Evolutionary conservation across 345 rosid genomes (phyloP), one percentile per base, ranked within the genome.

Genomic region (Mangifera indica): DNA sequence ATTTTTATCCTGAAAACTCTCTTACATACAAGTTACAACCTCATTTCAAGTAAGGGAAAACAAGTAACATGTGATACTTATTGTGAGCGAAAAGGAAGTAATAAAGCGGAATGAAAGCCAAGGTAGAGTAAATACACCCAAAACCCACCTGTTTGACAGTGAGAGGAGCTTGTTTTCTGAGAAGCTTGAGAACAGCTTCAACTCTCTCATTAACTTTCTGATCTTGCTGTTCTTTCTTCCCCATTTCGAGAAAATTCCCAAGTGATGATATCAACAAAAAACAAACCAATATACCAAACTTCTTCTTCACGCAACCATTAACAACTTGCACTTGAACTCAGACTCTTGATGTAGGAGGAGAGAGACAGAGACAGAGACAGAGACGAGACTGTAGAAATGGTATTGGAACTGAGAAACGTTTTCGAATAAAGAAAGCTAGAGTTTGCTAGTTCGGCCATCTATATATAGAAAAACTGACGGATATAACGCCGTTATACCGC

Each of bases 101-200:
- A 29, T 22, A 25, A 53, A 45, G 12, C 10, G 8, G 20, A 15
- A 55, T 49, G 0, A 44, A 26, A 20, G 29, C 7, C 3, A 40
- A n/a, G 53, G 60, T 22, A 21, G 24, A n/a, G 59, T 17, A 60
- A 52, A 60, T 44, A 52, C 20, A 64, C 32, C 4, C 17, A 6
- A 58, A 60, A 29, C 74, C 13, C 42, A 91, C 99, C 88, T 95
- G 99, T 71, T 91, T 95, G 9, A 81, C 82, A 45, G 98, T 83
- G 73, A 95, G 88, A 45, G 93, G 85, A 70, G 89, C 64, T 75
- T 95, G 97, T 82, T 88, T 91, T 54, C 86, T 75, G 21, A 92
- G 80, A 32, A 88, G 81, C 48, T 81, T 76, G 59, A 89, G 89
- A 79, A 89, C 97, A 69, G 94, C 83, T 84, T 88, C 89, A 45